Conservation (phyloP, 805 yeast species). For the Nakazawaea ernobii region DNA sequence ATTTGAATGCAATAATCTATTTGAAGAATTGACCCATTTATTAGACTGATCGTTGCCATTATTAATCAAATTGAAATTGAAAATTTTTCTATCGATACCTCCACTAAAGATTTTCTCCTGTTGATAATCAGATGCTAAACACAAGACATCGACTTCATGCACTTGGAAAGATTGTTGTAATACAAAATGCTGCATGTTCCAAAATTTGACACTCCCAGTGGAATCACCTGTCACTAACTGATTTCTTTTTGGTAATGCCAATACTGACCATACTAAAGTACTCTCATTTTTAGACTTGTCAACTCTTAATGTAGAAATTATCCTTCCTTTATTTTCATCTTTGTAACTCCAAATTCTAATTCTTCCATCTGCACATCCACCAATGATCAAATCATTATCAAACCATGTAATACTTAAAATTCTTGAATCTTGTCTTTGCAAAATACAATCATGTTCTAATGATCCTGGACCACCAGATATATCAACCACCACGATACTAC, state of each 20-base stretch:
- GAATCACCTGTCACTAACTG: constrained; percentile 96
- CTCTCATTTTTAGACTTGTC: constrained; percentile 83
- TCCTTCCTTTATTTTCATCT: constrained; percentile 48
- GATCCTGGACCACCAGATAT: constrained; percentile 84
- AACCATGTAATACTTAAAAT: constrained; percentile 78
- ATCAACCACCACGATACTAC: constrained; percentile 77
- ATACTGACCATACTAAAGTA: constrained; percentile 86
- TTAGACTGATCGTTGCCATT: constrained; percentile 14
- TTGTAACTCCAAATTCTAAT: constrained; percentile 72
- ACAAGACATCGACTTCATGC: constrained; percentile 89
- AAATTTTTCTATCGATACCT: constrained; percentile 91
- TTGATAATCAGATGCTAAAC: constrained; percentile 53
- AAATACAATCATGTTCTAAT: constrained; percentile 66
- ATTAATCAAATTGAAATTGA: constrained; percentile 53
- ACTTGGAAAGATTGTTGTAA: constrained; percentile 73
- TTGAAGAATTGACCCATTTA: constrained; percentile 74
- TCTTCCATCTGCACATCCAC: constrained; percentile 95
- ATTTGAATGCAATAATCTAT: constrained; percentile 77
- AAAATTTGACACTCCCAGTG: constrained; percentile 86
- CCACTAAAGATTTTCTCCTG: constrained; percentile 74
- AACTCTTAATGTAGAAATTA: constrained; percentile 83
- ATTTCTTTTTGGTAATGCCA: constrained; percentile 51
- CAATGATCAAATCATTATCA: constrained; percentile 58
- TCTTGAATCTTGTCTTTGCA: constrained; percentile 81
- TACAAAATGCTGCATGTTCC: constrained; percentile 80